Percentiles rank a stretch among this genome's conserved stretches.
Conservation (phyloP, 1,139 yeast species). For the Yamadazyma aaseri region DNA sequence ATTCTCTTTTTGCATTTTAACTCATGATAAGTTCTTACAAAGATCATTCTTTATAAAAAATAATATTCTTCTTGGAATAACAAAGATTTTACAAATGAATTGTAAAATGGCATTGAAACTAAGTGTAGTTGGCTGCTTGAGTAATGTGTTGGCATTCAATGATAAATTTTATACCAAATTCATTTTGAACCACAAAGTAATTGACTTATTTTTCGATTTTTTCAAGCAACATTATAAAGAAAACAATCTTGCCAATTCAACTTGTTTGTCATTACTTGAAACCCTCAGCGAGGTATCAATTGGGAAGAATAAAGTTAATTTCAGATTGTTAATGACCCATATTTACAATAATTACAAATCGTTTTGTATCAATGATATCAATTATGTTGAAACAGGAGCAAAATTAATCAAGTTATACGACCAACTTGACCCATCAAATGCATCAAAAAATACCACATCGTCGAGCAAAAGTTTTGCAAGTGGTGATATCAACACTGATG, state of each 20-base stretch:
- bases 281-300: constrained; percentile 34
- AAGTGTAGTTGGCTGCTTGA: constrained; percentile 64
- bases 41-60: constrained; percentile 61
- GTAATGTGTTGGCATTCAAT: constrained; percentile 55
- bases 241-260: constrained; percentile 71
- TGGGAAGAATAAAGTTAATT: constrained; percentile 35
- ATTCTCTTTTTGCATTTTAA: constrained; percentile 61
- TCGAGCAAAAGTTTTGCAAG: constrained; percentile 3
- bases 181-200: constrained; percentile 55
- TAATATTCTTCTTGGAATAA: constrained; percentile 53
- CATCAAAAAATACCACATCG: constrained; percentile 2
- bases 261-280: constrained; percentile 71
- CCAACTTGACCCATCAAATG: constrained; percentile 8
- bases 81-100: constrained; percentile 39
- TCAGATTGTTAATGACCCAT: constrained; percentile 47
- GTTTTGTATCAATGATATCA: constrained; percentile 30
- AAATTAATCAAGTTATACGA: constrained; percentile 22
- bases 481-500: constrained; percentile 14
- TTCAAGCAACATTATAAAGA: constrained; percentile 49
- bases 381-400: constrained; percentile 31
- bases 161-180: constrained; percentile 60
- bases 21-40: constrained; percentile 57
- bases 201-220: constrained; percentile 50
- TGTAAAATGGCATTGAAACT: constrained; percentile 54
- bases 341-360: constrained; percentile 44